Base-by-base conservation (phyloP, 768 basidiomycete species). In the Leccinum rimulosum region DNA sequence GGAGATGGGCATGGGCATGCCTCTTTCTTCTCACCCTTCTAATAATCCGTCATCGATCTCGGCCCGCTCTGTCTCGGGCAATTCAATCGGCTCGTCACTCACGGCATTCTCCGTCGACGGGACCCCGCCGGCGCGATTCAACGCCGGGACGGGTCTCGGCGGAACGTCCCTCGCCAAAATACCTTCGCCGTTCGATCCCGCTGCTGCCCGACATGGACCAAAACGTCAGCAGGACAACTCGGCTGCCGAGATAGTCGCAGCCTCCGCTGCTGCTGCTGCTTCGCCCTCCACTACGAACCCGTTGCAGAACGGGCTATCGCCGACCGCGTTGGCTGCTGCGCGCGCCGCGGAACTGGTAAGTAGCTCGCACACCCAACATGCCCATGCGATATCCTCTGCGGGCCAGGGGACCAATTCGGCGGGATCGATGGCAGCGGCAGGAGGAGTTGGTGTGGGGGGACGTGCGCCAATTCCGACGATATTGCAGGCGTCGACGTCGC, bases 111-210 rank as follows among this genome's bases (percentile, higher is more conserved):
- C 68, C 6, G 66, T 66, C 31, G 68, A 68, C 10, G 64, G 74
- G 9, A 57, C 72, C 19, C 82, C 88, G 5, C 87, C 90, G 6
- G 82, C 91, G 1, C 84, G 96, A 1, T 98, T 97, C 76, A 87
- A 87, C 54, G 95, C 91, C 9, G 95, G 94, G 1, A 95, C 94
- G 3, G 96, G 96, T 2, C 84, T 97, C 19, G 96, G 87, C 33
- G 95, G 95, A 7, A 72, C 80, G 11, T 61, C 72, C 10, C 69
- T 84, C 36, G 73, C 75, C 36, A 84, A 83, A 69, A 74, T 80
- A 56, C 67, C 68, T 52, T 74, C 73, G 14, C 68, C 77, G 5
- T 71, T 76, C 25, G 71, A 73, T 10, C 2, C 43, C 11, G 2
- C 43, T 45, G 2, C 43, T 12, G 63, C 64, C 17, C 76, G 82